Conservation (phyloP, 495 filamentous ascomycete genomes). For the Bryoglossum gracile region DNA sequence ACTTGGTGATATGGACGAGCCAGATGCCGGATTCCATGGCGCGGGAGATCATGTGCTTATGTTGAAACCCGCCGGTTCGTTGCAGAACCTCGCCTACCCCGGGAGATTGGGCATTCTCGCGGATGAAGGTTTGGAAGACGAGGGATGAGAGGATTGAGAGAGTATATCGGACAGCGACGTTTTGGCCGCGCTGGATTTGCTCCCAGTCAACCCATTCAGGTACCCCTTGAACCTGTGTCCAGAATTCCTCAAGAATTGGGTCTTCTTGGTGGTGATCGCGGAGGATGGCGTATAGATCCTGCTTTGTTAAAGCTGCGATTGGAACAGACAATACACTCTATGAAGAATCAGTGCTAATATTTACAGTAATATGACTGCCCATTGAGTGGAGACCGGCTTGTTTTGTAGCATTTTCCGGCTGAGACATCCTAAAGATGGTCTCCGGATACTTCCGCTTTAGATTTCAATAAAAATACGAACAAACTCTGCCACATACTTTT, state of each 20-base stretch:
- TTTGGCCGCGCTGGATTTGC: slow-evolving; percentile 61
- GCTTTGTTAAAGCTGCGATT: slow-evolving; percentile 13
- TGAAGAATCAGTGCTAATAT: too few species aligned
- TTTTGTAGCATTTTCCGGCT: too few species aligned
- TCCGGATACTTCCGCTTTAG: too few species aligned
- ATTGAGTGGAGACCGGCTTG: too few species aligned
- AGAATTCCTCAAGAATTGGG: slow-evolving; percentile 49
- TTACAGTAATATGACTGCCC: too few species aligned
- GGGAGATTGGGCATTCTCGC: slow-evolving; percentile 40
- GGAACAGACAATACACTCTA: too few species aligned
- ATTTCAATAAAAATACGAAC: too few species aligned
- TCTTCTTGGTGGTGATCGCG: slow-evolving; percentile 48
- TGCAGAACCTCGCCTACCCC: slow-evolving; percentile 66
- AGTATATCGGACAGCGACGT: slow-evolving; percentile 61
- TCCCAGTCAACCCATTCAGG: slow-evolving; percentile 76
- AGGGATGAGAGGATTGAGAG: not conserved
- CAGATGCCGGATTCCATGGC: slow-evolving; percentile 69
- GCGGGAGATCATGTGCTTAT: slow-evolving; percentile 55
- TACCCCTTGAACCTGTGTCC: slow-evolving; percentile 58
- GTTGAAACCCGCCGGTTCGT: slow-evolving; percentile 72
- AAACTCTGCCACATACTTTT: not conserved
- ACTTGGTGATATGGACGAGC: slow-evolving; percentile 57
- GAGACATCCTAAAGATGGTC: too few species aligned
- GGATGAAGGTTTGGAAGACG: slow-evolving; percentile 8
- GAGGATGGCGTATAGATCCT: slow-evolving; percentile 56